These are phyloP conservation scores for Diaporthe caulivora DNA, from an alignment of 2,329 filamentous ascomycete genomes.

Conservation along the genomic window DNA sequence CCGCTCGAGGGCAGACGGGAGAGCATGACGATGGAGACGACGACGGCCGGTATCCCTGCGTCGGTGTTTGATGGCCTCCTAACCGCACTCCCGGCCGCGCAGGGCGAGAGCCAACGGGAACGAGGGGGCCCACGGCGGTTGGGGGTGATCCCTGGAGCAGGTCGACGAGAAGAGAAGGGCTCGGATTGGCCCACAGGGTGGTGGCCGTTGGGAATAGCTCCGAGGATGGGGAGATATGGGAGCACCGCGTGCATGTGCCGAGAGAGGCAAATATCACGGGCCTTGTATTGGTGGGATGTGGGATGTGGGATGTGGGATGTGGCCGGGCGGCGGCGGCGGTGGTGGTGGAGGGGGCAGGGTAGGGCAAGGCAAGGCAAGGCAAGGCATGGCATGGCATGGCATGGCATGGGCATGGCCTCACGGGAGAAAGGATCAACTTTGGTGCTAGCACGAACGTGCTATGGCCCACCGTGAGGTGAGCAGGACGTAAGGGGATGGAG, in stretches of 20 bases:
- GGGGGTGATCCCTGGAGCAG: conserved; percentile 48
- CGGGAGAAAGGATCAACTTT: conserved; percentile 41
- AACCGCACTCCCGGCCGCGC: conserved; percentile 40
- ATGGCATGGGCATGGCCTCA: conserved; percentile 18
- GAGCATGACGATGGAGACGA: conserved; percentile 47
- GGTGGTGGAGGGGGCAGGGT: conserved; percentile 44
- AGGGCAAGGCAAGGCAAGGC: conserved; percentile 35
- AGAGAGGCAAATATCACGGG: conserved; percentile 52
- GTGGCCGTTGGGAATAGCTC: conserved; percentile 49
- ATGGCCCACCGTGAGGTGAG: conserved; percentile 28
- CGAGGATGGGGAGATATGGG: conserved; percentile 44
- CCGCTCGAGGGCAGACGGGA: conserved; percentile 53
- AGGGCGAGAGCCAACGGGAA: conserved; percentile 44
- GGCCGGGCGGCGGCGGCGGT: conserved; percentile 39
- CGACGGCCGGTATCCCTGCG: conserved; percentile 43
- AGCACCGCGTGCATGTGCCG: conserved; percentile 55
- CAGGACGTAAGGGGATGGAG: conserved; percentile 36
- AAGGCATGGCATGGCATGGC: conserved; percentile 9
- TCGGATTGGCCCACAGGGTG: conserved; percentile 46
- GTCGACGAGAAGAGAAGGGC: conserved; percentile 44
- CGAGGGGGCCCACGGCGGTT: conserved; percentile 46
- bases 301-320: conserved; percentile 41
- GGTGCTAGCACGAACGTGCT: conserved; percentile 37
- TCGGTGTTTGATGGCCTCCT: conserved; percentile 41
- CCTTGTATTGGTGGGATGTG: conserved; percentile 52